These are phyloP conservation scores for Cryphonectria japonica DNA, from an alignment of 2,329 filamentous ascomycete genomes.

Conservation along the genomic window DNA sequence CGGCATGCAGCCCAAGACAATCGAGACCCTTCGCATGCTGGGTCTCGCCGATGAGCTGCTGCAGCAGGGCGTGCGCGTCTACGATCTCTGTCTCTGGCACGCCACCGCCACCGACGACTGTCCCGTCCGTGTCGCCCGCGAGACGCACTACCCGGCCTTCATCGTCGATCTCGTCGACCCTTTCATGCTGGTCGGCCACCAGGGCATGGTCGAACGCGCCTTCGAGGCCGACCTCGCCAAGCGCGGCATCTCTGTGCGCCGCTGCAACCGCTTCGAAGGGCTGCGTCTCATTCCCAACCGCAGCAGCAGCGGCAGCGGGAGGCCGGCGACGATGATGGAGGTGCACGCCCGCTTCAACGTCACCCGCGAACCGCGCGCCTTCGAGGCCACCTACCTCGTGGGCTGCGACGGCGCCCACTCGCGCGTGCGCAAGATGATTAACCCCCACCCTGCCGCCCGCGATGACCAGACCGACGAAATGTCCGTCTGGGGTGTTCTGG, in stretches of 20 bases:
- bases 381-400: constrained; percentile 24
- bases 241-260: constrained; percentile 52
- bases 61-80: constrained; percentile 64
- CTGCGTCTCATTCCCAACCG: constrained; percentile 39
- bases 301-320: not conserved
- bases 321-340: constrained; percentile 39
- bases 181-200: constrained; percentile 48
- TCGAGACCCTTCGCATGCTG: constrained; percentile 72
- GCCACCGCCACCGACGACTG: not conserved
- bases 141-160: constrained; percentile 31
- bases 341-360: constrained; percentile 46
- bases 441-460: constrained; percentile 51
- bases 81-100: constrained; percentile 55
- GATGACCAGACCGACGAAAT: constrained; percentile 56
- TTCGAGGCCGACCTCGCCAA: constrained; percentile 58
- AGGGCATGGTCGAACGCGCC: constrained; percentile 63
- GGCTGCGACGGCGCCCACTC: constrained; percentile 66
- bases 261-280: constrained; percentile 40
- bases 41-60: constrained; percentile 65
- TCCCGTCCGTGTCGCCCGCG: constrained; percentile 55
- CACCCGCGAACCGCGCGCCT: constrained; percentile 37
- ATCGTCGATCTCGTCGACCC: constrained; percentile 41
- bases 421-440: constrained; percentile 67
- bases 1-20: constrained; percentile 72
- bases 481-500: constrained; percentile 70